These are phyloP conservation scores for Candida neerlandica DNA, from an alignment of 1,139 yeast genomes.

Conservation along the genomic window DNA sequence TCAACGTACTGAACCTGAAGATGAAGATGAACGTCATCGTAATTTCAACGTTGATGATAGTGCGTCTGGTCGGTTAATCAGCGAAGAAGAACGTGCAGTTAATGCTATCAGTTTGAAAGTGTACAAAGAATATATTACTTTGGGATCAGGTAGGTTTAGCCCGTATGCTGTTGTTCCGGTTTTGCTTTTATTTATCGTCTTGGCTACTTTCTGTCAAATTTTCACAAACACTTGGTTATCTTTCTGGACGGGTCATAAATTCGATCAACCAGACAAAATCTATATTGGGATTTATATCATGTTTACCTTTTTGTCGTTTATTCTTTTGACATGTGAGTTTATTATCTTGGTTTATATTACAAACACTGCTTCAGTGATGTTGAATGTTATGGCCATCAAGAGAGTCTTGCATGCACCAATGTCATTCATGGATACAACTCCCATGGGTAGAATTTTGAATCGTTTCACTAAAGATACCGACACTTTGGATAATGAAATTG, in stretches of 20 bases:
- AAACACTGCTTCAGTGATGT: conserved; percentile 47
- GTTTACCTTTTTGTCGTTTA: conserved; percentile 46
- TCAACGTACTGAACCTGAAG: conserved; percentile 16
- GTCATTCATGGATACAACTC: conserved; percentile 63
- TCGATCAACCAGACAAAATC: conserved; percentile 47
- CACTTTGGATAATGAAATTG: conserved; percentile 74
- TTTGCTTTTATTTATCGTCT: conserved; percentile 29
- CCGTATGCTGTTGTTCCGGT: conserved; percentile 22
- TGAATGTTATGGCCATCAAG: conserved; percentile 55
- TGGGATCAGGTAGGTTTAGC: conserved; percentile 57
- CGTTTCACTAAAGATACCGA: conserved; percentile 84
- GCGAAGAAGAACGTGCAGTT: conserved; percentile 43
- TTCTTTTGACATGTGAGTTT: conserved; percentile 46
- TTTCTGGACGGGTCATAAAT: conserved; percentile 72
- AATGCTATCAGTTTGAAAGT: conserved; percentile 33
- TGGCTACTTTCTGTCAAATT: conserved; percentile 60
- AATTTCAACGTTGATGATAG: conserved; percentile 26
- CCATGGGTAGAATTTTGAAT: conserved; percentile 63
- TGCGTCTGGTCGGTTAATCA: conserved; percentile 34
- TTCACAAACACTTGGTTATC: conserved; percentile 84
- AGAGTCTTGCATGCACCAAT: conserved; percentile 65
- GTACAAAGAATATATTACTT: conserved; percentile 47
- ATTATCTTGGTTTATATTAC: conserved; percentile 51
- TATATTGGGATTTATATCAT: conserved; percentile 75
- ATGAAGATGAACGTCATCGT: conserved; percentile 22